phyloP scores from a whole-genome alignment of 2,329 filamentous ascomycete genomes.

The Botrytis galanthina region DNA sequence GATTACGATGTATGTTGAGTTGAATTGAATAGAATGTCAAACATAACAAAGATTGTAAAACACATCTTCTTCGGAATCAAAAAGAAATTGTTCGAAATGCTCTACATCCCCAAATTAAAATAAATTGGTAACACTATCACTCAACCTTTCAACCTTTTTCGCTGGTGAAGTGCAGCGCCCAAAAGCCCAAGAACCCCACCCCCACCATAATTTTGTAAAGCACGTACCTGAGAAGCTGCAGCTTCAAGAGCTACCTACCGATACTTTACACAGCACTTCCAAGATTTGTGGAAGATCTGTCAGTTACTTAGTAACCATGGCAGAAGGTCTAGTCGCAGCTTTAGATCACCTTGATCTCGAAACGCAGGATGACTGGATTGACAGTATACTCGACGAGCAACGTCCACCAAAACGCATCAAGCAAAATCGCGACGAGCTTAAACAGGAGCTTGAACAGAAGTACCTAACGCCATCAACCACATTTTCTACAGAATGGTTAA shows the following conservation, averaged over 20 bases:
- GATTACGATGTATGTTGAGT: neutral
- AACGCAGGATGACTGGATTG: constrained; percentile 46
- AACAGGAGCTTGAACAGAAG: constrained; percentile 68
- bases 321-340: constrained; percentile 45
- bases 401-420: constrained; percentile 49
- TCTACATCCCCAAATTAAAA: neutral
- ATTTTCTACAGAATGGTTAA: constrained; percentile 85
- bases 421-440: constrained; percentile 61
- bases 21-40: neutral
- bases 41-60: neutral
- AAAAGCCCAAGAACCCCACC: constrained; percentile 1
- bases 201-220: constrained; percentile 9
- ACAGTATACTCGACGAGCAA: constrained; percentile 56
- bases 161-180: neutral
- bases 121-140: neutral
- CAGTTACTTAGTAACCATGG: constrained; percentile 27
- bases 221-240: constrained; percentile 3
- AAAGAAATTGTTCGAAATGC: neutral
- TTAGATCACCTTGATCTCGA: constrained; percentile 51
- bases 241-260: neutral
- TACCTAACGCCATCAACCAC: constrained; percentile 76
- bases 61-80: neutral
- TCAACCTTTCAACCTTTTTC: neutral
- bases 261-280: neutral
- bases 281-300: neutral